Evolutionary conservation across 495 filamentous ascomycete species (phyloP).

Genomic region (Parathielavia appendiculata): DNA sequence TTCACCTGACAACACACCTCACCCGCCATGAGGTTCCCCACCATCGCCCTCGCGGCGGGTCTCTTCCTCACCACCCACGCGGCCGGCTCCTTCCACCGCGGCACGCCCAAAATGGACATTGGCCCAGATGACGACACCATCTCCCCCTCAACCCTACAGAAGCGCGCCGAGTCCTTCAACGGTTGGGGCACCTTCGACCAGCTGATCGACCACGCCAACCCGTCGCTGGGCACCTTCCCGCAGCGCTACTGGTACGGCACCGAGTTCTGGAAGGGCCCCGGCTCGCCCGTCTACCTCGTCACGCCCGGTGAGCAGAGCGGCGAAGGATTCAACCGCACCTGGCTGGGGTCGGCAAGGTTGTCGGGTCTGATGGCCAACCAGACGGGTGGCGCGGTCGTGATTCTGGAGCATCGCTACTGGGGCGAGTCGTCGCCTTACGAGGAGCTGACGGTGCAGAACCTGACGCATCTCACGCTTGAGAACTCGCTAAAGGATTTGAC

Average conservation of each 20-base stretch:
- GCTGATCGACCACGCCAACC: constrained; percentile 33
- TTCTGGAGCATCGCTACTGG: constrained; percentile 61
- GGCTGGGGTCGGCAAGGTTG: constrained; percentile 35
- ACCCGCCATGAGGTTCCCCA: constrained; percentile 10
- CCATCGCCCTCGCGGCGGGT: constrained; percentile 16
- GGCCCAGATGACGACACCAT: constrained; percentile 24
- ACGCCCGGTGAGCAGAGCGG: constrained; percentile 56
- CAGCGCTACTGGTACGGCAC: constrained; percentile 34
- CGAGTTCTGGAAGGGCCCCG: constrained; percentile 31
- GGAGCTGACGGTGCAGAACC: constrained; percentile 49
- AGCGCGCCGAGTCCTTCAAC: constrained; percentile 27
- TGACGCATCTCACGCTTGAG: constrained; percentile 58
- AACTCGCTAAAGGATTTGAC: constrained; percentile 58
- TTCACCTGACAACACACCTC: neutral
- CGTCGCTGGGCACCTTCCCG: constrained; percentile 31
- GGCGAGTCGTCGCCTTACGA: constrained; percentile 57
- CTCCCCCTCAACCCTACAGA: constrained; percentile 15
- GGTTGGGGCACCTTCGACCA: constrained; percentile 33
- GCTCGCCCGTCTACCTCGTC: constrained; percentile 39
- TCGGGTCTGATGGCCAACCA: constrained; percentile 50
- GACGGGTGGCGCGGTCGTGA: constrained; percentile 51
- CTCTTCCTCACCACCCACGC: constrained; percentile 7
- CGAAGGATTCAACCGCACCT: constrained; percentile 42
- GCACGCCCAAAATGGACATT: constrained; percentile 24
- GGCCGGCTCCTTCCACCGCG: constrained; percentile 14